A percentile compares a stretch with the other conserved stretches of the same genome.
These are phyloP conservation scores for Chenopodium suecicum DNA, from an alignment of 148 eudicot species.

Conservation along the genomic window DNA sequence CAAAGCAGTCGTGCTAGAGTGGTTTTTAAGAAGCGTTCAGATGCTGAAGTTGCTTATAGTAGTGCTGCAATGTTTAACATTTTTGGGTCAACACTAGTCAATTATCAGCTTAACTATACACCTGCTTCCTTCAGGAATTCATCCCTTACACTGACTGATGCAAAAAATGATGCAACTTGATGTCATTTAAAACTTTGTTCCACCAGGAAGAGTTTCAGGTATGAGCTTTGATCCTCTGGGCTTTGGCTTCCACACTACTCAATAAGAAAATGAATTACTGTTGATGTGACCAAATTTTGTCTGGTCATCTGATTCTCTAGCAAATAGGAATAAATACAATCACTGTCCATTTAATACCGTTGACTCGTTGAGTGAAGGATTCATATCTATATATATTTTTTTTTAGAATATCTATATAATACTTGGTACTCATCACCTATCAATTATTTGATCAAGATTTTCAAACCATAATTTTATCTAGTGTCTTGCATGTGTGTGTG, in stretches of 20 bases:
- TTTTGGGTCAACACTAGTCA: constrained; percentile 66
- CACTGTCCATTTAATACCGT: background rate
- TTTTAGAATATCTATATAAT: no score
- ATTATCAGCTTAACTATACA: constrained; percentile 65
- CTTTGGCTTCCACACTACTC: background rate
- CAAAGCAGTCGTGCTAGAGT: constrained; percentile 72
- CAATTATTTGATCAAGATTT: background rate
- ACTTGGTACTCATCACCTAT: no score
- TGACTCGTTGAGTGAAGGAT: background rate
- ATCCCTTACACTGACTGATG: constrained; percentile 36
- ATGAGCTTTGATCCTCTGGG: constrained; percentile 9
- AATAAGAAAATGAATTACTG: background rate
- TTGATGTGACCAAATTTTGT: background rate
- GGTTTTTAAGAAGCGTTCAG: constrained; percentile 76
- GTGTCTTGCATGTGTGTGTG: background rate
- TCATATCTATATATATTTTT: background rate
- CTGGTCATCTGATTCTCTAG: background rate
- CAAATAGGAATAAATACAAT: background rate
- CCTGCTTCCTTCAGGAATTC: constrained; percentile 45
- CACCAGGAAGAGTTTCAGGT: constrained; percentile 25
- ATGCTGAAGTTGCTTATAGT: constrained; percentile 88
- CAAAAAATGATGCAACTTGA: constrained; percentile 45
- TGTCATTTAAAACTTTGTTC: constrained; percentile 1
- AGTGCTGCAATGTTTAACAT: constrained; percentile 77
- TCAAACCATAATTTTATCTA: background rate